Evolutionary conservation across 1,284 basidiomycete genomes (phyloP).

Genomic region (Rhodotorula sp.): DNA sequence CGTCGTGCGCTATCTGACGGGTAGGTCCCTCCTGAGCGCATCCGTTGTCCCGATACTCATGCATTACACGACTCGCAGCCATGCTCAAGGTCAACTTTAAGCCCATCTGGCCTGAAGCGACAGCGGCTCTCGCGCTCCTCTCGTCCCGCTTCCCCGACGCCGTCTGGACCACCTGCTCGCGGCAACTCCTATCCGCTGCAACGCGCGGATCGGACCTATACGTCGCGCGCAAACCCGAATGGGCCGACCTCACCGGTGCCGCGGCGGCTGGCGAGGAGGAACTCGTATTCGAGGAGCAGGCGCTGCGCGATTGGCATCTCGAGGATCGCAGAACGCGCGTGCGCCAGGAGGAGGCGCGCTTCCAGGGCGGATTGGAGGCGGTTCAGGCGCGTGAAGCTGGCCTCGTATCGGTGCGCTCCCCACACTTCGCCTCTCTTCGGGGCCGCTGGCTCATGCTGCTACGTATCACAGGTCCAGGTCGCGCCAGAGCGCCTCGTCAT

Average conservation of each 20-base stretch:
- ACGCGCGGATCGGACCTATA: constrained; percentile 34
- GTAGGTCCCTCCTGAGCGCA: constrained; percentile 59
- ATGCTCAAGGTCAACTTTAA: constrained; percentile 89
- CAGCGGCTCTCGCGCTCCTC: constrained; percentile 65
- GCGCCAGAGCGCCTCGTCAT: constrained; percentile 70
- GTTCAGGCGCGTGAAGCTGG: constrained; percentile 13
- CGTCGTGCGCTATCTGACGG: constrained; percentile 52
- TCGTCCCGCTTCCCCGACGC: constrained; percentile 63
- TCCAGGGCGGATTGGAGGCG: constrained; percentile 24
- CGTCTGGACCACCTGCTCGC: constrained; percentile 69
- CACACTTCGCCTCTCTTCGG: not conserved
- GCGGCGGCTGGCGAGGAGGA: not conserved
- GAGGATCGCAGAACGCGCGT: constrained; percentile 30
- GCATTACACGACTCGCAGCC: constrained; percentile 51
- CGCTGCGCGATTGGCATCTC: constrained; percentile 37
- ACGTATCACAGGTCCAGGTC: constrained; percentile 58
- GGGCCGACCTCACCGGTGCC: constrained; percentile 7
- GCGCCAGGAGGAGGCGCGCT: constrained; percentile 19
- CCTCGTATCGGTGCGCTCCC: constrained; percentile 27
- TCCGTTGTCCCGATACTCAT: not conserved
- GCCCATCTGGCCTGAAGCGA: constrained; percentile 80
- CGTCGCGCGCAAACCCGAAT: constrained; percentile 38
- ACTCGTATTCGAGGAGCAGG: constrained; percentile 46
- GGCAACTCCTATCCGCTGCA: constrained; percentile 41
- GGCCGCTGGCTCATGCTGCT: constrained; percentile 9